A percentile compares a stretch with the other conserved stretches of the same genome.
These are phyloP conservation scores for Bonia amplexicaulis DNA, from an alignment of 176 grass and related monocot genomes.

Conservation along the genomic window DNA sequence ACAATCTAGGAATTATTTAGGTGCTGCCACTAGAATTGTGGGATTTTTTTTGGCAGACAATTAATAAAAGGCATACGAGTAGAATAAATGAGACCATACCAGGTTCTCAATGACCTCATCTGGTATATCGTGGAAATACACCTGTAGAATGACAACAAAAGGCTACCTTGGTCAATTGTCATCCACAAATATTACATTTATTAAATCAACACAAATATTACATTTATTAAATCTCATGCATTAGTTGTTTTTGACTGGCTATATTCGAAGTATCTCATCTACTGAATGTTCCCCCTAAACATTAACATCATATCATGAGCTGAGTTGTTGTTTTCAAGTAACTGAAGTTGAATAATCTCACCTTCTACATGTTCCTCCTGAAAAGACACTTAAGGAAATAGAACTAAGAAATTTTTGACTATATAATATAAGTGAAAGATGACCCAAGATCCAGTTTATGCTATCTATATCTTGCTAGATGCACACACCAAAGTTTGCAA, in stretches of 20 bases:
- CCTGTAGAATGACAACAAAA: slow-evolving; percentile 36
- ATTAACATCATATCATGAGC: neutral
- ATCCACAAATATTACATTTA: neutral
- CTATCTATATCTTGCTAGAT: slow-evolving; percentile 5
- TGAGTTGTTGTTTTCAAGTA: neutral
- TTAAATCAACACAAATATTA: neutral
- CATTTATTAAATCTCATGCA: neutral
- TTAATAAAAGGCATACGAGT: neutral
- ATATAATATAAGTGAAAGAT: neutral
- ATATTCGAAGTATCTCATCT: neutral
- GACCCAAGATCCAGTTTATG: neutral
- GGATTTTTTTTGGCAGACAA: neutral
- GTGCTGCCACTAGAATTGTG: neutral
- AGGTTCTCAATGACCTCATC: slow-evolving; percentile 76
- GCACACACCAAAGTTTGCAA: neutral
- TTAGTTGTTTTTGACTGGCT: neutral
- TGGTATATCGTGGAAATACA: slow-evolving; percentile 98
- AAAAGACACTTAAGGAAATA: neutral
- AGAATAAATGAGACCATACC: slow-evolving; percentile 36
- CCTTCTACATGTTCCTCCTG: neutral
- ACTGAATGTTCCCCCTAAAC: neutral
- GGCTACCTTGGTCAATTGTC: neutral
- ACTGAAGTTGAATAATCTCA: neutral
- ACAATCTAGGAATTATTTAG: neutral
- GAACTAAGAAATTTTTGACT: neutral